Conservation (phyloP, 2,329 filamentous ascomycete species). For the Phialophora verrucosa region DNA sequence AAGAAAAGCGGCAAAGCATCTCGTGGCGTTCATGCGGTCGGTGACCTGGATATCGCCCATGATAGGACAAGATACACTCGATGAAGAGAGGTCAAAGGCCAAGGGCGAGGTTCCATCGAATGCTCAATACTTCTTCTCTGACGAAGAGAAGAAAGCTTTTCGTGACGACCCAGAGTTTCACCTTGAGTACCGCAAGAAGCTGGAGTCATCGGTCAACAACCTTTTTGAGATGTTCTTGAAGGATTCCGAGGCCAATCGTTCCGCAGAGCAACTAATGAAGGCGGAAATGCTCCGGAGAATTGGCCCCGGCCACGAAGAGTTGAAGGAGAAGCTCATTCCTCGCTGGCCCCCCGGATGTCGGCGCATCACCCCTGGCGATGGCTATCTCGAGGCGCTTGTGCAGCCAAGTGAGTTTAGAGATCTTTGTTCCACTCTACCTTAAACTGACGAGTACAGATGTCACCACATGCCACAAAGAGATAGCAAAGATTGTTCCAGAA, state of each 20-base stretch:
- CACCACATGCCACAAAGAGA: slow-evolving; percentile 43
- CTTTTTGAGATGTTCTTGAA: slow-evolving; percentile 53
- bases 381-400: slow-evolving; percentile 57
- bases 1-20: slow-evolving; percentile 34
- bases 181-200: slow-evolving; percentile 51
- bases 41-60: slow-evolving; percentile 41
- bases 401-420: slow-evolving; percentile 30
- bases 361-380: slow-evolving; percentile 58
- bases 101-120: neutral
- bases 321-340: slow-evolving; percentile 46
- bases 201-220: slow-evolving; percentile 53
- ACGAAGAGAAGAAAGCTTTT: slow-evolving; percentile 43
- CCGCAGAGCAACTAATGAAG: slow-evolving; percentile 48
- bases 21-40: slow-evolving; percentile 41
- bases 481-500: slow-evolving; percentile 47
- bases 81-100: slow-evolving; percentile 14
- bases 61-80: slow-evolving; percentile 7
- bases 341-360: slow-evolving; percentile 49
- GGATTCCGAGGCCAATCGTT: slow-evolving; percentile 49
- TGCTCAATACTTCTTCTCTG: slow-evolving; percentile 26
- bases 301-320: slow-evolving; percentile 49
- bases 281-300: slow-evolving; percentile 53
- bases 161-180: slow-evolving; percentile 50
- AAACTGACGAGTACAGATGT: slow-evolving; percentile 10
- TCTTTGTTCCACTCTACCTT: no score